Evolutionary conservation across 768 basidiomycete genomes (phyloP), one percentile per base, ranked within the genome.

Genomic region (Boletus bicolor): DNA sequence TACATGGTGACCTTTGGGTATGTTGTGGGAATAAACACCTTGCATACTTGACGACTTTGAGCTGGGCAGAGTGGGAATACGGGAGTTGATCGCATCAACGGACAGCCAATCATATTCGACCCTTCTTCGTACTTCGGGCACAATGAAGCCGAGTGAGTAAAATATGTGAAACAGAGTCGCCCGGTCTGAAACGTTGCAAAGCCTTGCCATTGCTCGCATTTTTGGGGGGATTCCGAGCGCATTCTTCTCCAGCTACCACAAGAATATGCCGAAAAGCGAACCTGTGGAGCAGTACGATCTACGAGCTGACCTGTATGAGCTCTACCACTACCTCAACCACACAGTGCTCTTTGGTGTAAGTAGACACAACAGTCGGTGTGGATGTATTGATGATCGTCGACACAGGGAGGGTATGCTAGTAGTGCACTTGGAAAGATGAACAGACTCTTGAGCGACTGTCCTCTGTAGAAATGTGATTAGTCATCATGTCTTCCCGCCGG

Each of bases 1-100:
- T 91, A 10, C 90, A 92, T 58, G 90, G 90, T 1, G 90, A 91
- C 66, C 76, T 91, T 36, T 92, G 90, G 89, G 89, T 87, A 68
- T 51, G 81, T 67, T 34, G 21, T 44, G 10, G 19, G 19, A 45
- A 26, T n/a, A 19, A 7, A 10, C 32, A 24, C 35, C 35, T 49
- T 8, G 28, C 15, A 42, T 39, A 30, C 35, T 38, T 54, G 36
- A 54, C 47, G 49, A 53, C 49, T 43, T 41, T 45, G 53, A 52
- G 39, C 34, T 39, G 32, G 32, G 26, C 21, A 90, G 89, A 87
- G 84, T 55, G 89, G 89, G 7, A 91, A 91, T 66, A 82, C 78
- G 4, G 89, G 90, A 8, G 74, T 80, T 24, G 84, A 89, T 56
- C 66, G 63, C 37, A 51, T 55, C 24, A 82, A 76, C 7, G 81